Evolutionary conservation across 345 rosid genomes (phyloP).

Genomic region (Turritis glabra): DNA sequence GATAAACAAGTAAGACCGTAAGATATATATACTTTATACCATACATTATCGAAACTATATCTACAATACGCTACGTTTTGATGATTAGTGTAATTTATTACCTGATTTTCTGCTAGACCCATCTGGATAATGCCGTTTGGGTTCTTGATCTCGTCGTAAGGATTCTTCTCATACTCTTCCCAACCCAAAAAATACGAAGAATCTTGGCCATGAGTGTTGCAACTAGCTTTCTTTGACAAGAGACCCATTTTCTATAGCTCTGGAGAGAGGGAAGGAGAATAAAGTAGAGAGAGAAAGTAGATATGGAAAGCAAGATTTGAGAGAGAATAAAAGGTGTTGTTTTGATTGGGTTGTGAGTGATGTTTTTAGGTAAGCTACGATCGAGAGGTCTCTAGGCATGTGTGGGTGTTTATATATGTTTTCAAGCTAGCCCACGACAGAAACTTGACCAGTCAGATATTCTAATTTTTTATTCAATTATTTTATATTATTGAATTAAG

Average conservation of each 20-base stretch:
- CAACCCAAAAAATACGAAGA: constrained; percentile 81
- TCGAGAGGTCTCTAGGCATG: constrained; percentile 38
- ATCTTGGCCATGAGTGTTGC: constrained; percentile 73
- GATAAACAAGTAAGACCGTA: background rate
- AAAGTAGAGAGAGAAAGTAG: background rate
- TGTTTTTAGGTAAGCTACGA: constrained; percentile 43
- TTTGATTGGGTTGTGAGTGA: constrained; percentile 34
- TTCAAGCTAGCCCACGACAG: constrained; percentile 36
- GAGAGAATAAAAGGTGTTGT: constrained; percentile 20
- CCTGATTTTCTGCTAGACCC: constrained; percentile 90
- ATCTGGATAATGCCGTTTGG: constrained; percentile 75
- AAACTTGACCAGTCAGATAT: constrained; percentile 33
- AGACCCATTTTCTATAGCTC: constrained; percentile 46
- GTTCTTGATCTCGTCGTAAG: constrained; percentile 59
- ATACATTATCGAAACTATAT: background rate
- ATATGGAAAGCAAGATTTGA: constrained; percentile 14
- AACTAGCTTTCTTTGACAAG: constrained; percentile 61
- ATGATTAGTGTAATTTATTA: background rate
- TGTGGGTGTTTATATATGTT: constrained; percentile 40
- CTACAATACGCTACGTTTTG: constrained; percentile 15
- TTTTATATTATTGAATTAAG: constrained; percentile 19
- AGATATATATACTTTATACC: background rate
- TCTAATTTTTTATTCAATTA: background rate
- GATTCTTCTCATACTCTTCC: constrained; percentile 79
- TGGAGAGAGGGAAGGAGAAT: background rate